These are phyloP conservation scores for Fusarium sp. DNA, from an alignment of 2,329 filamentous ascomycete genomes.

Conservation along the genomic window DNA sequence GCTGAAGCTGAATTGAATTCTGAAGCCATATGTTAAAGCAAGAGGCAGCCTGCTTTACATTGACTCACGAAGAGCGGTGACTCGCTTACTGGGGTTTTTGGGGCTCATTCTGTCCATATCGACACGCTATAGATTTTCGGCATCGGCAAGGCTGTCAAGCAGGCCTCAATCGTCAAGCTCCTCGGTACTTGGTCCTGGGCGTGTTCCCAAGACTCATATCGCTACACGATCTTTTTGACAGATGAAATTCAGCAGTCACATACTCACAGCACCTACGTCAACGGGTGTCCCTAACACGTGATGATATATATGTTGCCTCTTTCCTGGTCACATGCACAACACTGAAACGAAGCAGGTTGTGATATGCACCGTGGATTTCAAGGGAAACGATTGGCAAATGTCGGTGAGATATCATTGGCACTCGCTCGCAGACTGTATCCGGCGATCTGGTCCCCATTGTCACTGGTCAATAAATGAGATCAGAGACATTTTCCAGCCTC, in stretches of 20 bases:
- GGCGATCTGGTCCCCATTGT: slow-evolving; percentile 33
- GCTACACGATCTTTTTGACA: not conserved
- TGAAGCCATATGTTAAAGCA: slow-evolving; percentile 18
- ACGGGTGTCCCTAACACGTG: slow-evolving; percentile 31
- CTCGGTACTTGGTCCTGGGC: not conserved
- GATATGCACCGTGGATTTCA: slow-evolving; percentile 23
- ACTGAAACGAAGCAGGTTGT: slow-evolving; percentile 22
- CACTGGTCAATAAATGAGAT: slow-evolving; percentile 24
- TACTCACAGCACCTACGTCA: not conserved
- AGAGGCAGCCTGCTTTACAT: slow-evolving; percentile 32
- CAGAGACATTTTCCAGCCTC: slow-evolving; percentile 41
- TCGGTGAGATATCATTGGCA: slow-evolving; percentile 45
- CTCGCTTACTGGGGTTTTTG: slow-evolving; percentile 2
- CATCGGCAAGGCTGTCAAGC: slow-evolving; percentile 18
- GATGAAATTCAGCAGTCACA: not conserved
- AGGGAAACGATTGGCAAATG: slow-evolving; percentile 43
- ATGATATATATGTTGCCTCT: slow-evolving; percentile 20
- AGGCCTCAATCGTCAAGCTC: slow-evolving; percentile 17
- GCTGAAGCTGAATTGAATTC: slow-evolving; percentile 21
- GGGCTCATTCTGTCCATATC: not conserved
- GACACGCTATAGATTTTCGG: slow-evolving; percentile 35
- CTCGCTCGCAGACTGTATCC: slow-evolving; percentile 30
- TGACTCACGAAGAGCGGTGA: slow-evolving; percentile 34
- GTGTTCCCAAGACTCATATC: not conserved
- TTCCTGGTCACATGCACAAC: slow-evolving; percentile 34